Evolutionary conservation across 257 asterid genomes (phyloP), one percentile per base, ranked within the genome.

Genomic region (Fraxinus americana): DNA sequence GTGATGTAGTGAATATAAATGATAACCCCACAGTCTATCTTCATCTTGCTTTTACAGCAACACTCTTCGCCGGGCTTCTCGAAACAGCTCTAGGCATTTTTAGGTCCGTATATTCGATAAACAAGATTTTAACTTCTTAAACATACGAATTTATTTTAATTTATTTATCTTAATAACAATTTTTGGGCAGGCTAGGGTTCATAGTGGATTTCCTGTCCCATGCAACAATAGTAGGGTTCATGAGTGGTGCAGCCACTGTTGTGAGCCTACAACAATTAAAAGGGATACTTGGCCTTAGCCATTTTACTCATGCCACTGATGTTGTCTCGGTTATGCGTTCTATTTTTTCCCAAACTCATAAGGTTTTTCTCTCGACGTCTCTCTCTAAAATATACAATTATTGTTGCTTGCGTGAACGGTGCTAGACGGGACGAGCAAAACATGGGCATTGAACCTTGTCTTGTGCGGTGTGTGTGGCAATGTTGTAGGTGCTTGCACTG

Each of bases 231-330:
- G 97, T 95, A 35, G 98, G 98, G 66, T 95, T 95, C 91, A 95
- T 93, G 99, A 93, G 86, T 0, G 99, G 99, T 57, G 97, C 99
- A 1, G 99, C 98, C 0, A 95, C 99, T 27, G 98, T 95, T 3
- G 98, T 95, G 43, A 84, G 89, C 77, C 87, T 95, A 0, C 99
- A 95, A 67, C 99, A 95, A 80, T 75, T 95, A 1, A 95, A 92
- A 78, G 96, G 98, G 29, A 38, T 96, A 0, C 79, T 96, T 5
- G 99, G 98, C 0, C 91, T 96, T 25, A 82, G 89, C 52, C 97
- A 90, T 84, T 96, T 96, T 12, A 93, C 99, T 17, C 97, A 91
- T 59, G 77, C 83, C 39, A 92, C 99, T 4, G 98, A 96, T 13
- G 79, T 88, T 43, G 61, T 96, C 79, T 87, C 97, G 0, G 99